Evolutionary conservation across 2,329 filamentous ascomycete species (phyloP), one percentile per base, ranked within the genome.

Genomic region (Penicillium sp.): DNA sequence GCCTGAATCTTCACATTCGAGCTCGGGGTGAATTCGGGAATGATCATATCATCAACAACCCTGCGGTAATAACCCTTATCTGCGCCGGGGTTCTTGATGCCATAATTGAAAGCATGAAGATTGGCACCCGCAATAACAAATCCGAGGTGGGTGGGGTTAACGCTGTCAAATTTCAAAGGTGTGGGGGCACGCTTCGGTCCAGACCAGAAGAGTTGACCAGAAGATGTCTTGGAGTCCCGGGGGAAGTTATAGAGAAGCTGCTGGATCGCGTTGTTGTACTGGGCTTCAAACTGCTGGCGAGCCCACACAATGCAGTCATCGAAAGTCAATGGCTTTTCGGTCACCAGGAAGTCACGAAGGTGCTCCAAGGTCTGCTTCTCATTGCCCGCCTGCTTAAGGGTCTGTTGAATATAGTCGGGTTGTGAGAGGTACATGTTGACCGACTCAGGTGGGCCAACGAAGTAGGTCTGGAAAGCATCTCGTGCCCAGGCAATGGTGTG

Each of bases 401-500:
- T 90, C 16, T 85, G 84, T 65, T 91, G 88, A 14, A 99, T 82
- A 70, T 96, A 99, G 74, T 96, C 90, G 30, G 93, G 86, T 74
- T 97, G 90, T 1, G 88, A 90, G 62, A 99, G 81, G 72, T 99
- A 97, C 55, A 96, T 81, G 72, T 99, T 99, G 70, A 94, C 93
- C 34, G 91, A 89, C 75, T 97, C 91, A 0, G 94, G 89, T 30
- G 91, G 91, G 65, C 93, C 94, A 64, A 96, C 91, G 67, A 97
- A 99, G 63, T 88, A 91, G 27, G 87, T 88, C 77, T 97, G 91
- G 76, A 99, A 99, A 61, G 96, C 83, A 73, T 97, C 94, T 67
- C 95, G 90, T 36, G 92, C 88, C 94, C 94, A 99, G 2, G 94
- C 94, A 72, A 99, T 99, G 0, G 94, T 97, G 75, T 99, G 94